Base-by-base conservation (phyloP, 768 basidiomycete species). In the Cystobasidium tubakii region DNA sequence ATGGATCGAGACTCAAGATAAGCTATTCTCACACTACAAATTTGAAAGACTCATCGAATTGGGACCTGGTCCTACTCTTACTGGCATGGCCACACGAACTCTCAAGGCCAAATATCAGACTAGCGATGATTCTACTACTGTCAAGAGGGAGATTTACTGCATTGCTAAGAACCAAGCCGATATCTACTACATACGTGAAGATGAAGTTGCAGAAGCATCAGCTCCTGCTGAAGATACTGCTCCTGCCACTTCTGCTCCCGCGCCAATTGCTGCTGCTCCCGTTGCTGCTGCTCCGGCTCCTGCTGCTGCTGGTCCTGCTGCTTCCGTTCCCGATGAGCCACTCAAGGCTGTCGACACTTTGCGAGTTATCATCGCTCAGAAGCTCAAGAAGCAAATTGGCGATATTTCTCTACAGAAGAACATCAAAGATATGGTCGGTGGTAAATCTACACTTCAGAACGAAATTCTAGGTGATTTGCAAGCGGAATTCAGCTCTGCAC, bases 1-100 rank as follows among this genome's bases (percentile, higher is more conserved):
- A 63, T 99, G 96, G 96, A 99, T 99, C 78, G 91, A 98, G 83
- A 99, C 95, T 0, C 96, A 99, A 80, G 96, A 99, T 79, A 86
- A 90, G 29, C 86, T 99, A 72, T 99, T 99, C 84, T 86, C 85
- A 12, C 82, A 87, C 10, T 96, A 87, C 84, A 84, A 85, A 55
- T 96, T 96, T 79, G 95, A 97, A 82, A 88, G 96, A 19, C 85
- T 98, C 78, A 89, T 99, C 78, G 96, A 99, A 81, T 84, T 99
- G 66, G 96, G 96, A 36, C 96, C 96, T 46, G 92, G 92, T 2
- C 96, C 96, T 1, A 97, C 93, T 12, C 86, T 99, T 67, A 92
- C 91, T 12, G 95, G 93, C 39, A 95, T 95, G 93, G 92, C 92
- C 0, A 85, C 86, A 6, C 87, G 92, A 36, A 95, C 92, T 0